Evolutionary conservation across 2,329 filamentous ascomycete genomes (phyloP), one percentile per base, ranked within the genome.

Genomic region (Coniochaeta ligniaria): DNA sequence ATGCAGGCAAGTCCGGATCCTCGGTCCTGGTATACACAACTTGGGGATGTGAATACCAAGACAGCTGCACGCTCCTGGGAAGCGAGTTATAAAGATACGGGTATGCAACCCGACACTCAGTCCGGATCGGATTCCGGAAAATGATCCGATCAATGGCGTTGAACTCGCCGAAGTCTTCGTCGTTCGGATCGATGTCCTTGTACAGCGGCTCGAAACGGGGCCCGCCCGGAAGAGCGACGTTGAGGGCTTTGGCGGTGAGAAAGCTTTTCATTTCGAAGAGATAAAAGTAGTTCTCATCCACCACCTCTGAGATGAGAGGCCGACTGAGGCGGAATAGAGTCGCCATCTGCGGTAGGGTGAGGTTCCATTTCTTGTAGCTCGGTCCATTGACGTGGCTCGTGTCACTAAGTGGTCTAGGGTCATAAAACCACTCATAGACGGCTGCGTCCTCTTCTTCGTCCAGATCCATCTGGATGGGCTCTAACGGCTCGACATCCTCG

Each of bases 101-200:
- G 72, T 91, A 98, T 0, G 92, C 92, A 50, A 99, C 95, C 54
- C 94, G 87, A 70, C 96, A 97, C 75, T 99, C 95, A 9, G 94
- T 99, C 67, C 94, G 87, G 65, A 98, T 96, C 0, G 94, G 93
- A 55, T 90, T 89, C 65, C 95, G 90, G 82, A 99, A 99, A 67
- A 99, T 99, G 75, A 99, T 99, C 67, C 96, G 91, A 71, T 99
- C 95, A 68, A 99, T 99, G 36, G 95, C 95, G 71, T 99, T 99
- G 82, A 99, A 99, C 75, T 99, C 95, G 75, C 95, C 95, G 75
- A 99, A 99, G 71, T 99, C 95, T 74, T 99, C 95, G 67, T 98
- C 94, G 68, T 99, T 99, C 1, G 95, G 95, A 73, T 99, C 93
- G 63, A 99, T 93, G 69, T 99, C 95, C 76, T 99, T 99, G 81